Evolutionary conservation across 331 rosid genomes (phyloP).

Genomic region (Acacia concinna): DNA sequence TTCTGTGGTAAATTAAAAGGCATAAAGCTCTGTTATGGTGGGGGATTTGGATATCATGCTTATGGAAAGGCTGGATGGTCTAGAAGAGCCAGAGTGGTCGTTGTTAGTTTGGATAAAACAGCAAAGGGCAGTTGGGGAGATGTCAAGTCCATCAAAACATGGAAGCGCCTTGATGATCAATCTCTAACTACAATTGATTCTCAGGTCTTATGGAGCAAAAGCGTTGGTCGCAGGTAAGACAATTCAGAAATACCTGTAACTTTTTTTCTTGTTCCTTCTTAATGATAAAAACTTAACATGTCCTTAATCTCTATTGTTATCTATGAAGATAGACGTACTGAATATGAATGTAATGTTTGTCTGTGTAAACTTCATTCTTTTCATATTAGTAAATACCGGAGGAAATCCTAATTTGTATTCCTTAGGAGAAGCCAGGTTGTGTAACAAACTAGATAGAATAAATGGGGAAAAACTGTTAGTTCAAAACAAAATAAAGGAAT

Average conservation of each 20-base stretch:
- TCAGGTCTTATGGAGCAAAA: constrained; percentile 76
- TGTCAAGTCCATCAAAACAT: constrained; percentile 77
- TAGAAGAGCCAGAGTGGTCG: constrained; percentile 86
- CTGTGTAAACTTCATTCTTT: not conserved
- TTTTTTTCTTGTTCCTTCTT: constrained; percentile 15
- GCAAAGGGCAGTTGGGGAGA: constrained; percentile 63
- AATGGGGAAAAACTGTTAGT: too few relatives aligned
- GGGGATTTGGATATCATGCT: constrained; percentile 97
- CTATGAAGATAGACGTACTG: not conserved
- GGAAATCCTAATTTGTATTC: not conserved
- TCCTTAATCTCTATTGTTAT: not conserved
- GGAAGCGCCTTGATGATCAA: constrained; percentile 87
- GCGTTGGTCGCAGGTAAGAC: constrained; percentile 46
- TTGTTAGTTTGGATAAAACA: constrained; percentile 66
- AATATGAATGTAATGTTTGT: not conserved
- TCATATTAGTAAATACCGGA: not conserved
- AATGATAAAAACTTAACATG: not conserved
- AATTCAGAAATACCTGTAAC: not conserved
- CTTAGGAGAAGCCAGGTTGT: not conserved
- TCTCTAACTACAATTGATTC: constrained; percentile 61
- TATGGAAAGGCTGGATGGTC: constrained; percentile 92
- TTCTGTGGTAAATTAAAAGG: constrained; percentile 76
- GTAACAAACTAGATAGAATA: too few relatives aligned
- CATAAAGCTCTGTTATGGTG: constrained; percentile 79
- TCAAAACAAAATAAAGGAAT: too few relatives aligned